Conservation (phyloP, 2,329 filamentous ascomycete genomes). For the Exophiala sp. region DNA sequence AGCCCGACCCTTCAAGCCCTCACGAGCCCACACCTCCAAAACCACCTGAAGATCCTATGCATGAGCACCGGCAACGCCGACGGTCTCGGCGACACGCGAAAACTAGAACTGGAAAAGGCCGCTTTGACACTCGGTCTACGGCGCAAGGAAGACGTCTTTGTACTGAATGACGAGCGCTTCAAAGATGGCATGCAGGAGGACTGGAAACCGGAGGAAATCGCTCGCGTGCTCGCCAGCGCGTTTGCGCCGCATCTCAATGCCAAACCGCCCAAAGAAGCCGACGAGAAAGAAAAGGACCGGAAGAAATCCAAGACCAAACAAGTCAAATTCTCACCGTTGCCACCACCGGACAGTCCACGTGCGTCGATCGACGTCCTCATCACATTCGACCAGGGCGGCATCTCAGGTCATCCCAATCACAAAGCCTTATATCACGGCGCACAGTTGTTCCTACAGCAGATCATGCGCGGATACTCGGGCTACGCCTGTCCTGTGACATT, state of each 20-base stretch:
- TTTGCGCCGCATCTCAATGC: conserved; percentile 65
- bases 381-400: conserved; percentile 80
- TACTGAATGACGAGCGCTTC: conserved; percentile 75
- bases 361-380: conserved; percentile 74
- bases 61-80: conserved; percentile 84
- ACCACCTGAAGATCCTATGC: conserved; percentile 92
- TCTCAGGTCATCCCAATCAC: conserved; percentile 92
- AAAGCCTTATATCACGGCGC: conserved; percentile 83
- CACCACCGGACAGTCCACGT: conserved; percentile 42
- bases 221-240: conserved; percentile 64
- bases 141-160: conserved; percentile 72
- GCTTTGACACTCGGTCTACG: conserved; percentile 72
- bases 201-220: conserved; percentile 71
- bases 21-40: conserved; percentile 72
- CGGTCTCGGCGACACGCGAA: conserved; percentile 77
- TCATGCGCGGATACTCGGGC: conserved; percentile 61
- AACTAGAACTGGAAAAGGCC: conserved; percentile 78
- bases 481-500: conserved; percentile 73
- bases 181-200: conserved; percentile 80
- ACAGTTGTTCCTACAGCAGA: conserved; percentile 63
- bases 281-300: conserved; percentile 17
- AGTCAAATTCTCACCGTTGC: conserved; percentile 21
- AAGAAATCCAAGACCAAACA: conserved; percentile 11
- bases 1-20: conserved; percentile 82
- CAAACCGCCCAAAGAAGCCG: conserved; percentile 33